phyloP scores from a whole-genome alignment of 2,329 filamentous ascomycete species.

The Aspergillus felis region DNA sequence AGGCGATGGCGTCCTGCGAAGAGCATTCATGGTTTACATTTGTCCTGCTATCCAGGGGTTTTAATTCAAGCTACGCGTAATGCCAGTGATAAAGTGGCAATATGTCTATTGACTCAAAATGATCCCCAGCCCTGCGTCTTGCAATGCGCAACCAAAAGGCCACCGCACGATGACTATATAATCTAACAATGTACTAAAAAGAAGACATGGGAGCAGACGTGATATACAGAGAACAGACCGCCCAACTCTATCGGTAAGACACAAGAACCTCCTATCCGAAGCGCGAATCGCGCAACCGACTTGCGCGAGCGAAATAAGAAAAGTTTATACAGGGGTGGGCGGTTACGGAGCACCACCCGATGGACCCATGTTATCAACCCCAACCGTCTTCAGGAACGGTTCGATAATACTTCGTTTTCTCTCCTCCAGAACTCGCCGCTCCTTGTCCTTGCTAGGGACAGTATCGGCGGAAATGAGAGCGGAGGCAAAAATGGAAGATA shows the following conservation, averaged over 20 bases:
- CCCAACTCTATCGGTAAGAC: background rate
- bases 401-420: constrained; percentile 65
- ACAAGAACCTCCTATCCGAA: background rate
- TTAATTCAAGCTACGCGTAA: background rate
- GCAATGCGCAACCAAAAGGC: background rate
- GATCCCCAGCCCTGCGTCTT: background rate
- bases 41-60: background rate
- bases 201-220: background rate
- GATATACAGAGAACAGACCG: background rate
- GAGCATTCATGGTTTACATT: background rate
- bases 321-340: background rate
- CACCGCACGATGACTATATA: background rate
- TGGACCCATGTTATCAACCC: constrained; percentile 32
- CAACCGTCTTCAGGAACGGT: constrained; percentile 57
- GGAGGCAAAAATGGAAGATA: constrained; percentile 62
- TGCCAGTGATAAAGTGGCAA: background rate
- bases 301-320: background rate
- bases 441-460: constrained; percentile 49
- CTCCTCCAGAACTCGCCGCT: constrained; percentile 58
- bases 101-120: background rate
- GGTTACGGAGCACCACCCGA: constrained; percentile 23
- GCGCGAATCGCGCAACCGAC: background rate
- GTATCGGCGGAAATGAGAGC: constrained; percentile 56
- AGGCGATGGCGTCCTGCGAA: background rate
- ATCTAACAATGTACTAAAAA: background rate